A percentile compares a stretch with the other conserved stretches of the same genome.
Evolutionary conservation across 1,284 basidiomycete genomes (phyloP).

Genomic region (Cryptococcus hybrid): DNA sequence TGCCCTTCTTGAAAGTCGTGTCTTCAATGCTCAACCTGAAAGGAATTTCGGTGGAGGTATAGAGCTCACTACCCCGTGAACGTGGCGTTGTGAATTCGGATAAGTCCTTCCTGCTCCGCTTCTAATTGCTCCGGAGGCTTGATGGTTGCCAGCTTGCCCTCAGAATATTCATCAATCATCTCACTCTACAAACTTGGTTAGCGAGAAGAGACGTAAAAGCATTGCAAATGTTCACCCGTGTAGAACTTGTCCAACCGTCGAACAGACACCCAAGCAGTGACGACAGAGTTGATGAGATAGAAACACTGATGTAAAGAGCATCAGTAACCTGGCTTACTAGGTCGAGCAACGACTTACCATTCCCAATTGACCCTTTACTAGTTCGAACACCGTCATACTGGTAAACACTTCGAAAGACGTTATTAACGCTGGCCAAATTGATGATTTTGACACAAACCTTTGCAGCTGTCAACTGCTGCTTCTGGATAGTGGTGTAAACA

Average conservation of each 20-base stretch:
- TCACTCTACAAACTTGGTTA: conserved; percentile 51
- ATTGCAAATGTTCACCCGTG: conserved; percentile 36
- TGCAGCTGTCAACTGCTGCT: conserved; percentile 51
- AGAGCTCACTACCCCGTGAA: conserved; percentile 36
- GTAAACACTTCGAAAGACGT: conserved; percentile 35
- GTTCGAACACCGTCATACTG: conserved; percentile 49
- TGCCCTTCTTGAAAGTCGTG: conserved; percentile 58
- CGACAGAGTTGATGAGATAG: conserved; percentile 40
- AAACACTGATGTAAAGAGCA: conserved; percentile 19
- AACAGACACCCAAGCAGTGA: conserved; percentile 55
- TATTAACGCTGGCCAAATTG: not conserved
- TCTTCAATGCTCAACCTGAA: conserved; percentile 58
- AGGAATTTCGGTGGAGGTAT: conserved; percentile 4
- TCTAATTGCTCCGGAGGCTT: conserved; percentile 29
- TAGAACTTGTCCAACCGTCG: conserved; percentile 56
- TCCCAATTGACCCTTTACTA: conserved; percentile 40
- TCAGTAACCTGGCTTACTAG: not conserved
- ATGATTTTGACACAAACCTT: conserved; percentile 17
- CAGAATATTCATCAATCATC: conserved; percentile 55
- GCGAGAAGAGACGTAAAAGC: not conserved
- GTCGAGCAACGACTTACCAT: conserved; percentile 16
- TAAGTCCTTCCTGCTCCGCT: conserved; percentile 34
- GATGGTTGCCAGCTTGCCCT: conserved; percentile 25
- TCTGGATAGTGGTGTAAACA: conserved; percentile 57
- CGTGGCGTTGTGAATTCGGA: conserved; percentile 39